phyloP scores from a whole-genome alignment of 1,284 basidiomycete species.

The Melampsora larici-populina region DNA sequence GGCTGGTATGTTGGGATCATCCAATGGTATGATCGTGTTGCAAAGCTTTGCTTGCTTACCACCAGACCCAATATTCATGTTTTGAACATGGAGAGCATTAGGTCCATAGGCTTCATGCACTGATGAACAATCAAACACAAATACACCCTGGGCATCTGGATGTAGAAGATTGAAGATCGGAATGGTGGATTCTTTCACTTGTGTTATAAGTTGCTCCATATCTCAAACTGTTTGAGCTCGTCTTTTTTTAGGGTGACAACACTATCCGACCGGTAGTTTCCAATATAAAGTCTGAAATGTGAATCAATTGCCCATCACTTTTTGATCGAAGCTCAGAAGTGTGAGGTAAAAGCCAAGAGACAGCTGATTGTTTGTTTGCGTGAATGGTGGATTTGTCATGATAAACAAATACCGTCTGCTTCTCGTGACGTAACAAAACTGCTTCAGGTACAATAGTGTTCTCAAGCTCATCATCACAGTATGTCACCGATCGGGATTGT shows the following conservation, averaged over 20 bases:
- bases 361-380: conserved; percentile 1
- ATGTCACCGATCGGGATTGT: background rate
- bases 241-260: background rate
- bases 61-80: conserved; percentile 1
- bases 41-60: background rate
- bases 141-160: conserved; percentile 3
- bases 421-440: background rate
- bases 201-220: conserved; percentile 12
- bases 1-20: conserved; percentile 1
- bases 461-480: background rate
- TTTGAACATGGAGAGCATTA: conserved; percentile 7
- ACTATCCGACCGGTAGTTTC: conserved; percentile 3
- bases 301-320: conserved; percentile 9
- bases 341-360: conserved; percentile 8
- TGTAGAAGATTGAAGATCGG: conserved; percentile 16
- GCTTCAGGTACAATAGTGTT: background rate
- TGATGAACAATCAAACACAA: conserved; percentile 20
- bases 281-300: conserved; percentile 16
- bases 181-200: background rate
- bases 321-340: conserved; percentile 16
- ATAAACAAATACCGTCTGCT: conserved; percentile 12
- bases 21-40: background rate
- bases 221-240: background rate
- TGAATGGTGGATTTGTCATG: conserved; percentile 23
- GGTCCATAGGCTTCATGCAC: conserved; percentile 2